Conservation (phyloP, 148 eudicot species). For the Gaultheria prostrata region DNA sequence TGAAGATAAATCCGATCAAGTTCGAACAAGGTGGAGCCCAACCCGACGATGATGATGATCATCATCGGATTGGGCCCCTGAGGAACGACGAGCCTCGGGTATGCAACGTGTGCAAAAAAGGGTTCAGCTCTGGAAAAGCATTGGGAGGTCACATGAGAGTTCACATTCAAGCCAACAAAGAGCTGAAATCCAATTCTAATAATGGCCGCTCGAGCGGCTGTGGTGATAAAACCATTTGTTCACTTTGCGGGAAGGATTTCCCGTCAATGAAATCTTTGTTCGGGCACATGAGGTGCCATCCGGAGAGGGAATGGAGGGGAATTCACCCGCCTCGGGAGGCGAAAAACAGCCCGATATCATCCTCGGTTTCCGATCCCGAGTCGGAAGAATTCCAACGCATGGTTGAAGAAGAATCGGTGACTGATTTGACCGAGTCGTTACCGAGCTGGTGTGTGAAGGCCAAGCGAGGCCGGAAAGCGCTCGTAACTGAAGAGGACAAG, state of each 20-base stretch:
- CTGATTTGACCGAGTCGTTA: slow-evolving; percentile 5
- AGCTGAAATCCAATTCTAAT: neutral
- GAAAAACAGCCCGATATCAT: slow-evolving; percentile 17
- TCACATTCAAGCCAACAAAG: slow-evolving; percentile 25
- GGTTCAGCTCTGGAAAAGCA: slow-evolving; percentile 41
- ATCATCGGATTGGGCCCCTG: neutral
- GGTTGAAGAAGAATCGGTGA: neutral
- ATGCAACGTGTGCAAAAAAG: slow-evolving; percentile 34
- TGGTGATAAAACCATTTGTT: slow-evolving; percentile 8
- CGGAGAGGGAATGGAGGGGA: slow-evolving; percentile 43
- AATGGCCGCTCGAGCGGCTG: neutral
- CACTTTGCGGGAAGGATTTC: slow-evolving; percentile 33
- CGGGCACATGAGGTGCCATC: slow-evolving; percentile 77
- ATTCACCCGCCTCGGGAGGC: slow-evolving; percentile 31
- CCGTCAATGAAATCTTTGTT: slow-evolving; percentile 40
- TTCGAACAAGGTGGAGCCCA: slow-evolving; percentile 5
- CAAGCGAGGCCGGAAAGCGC: slow-evolving; percentile 29
- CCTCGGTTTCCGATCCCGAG: slow-evolving; percentile 6
- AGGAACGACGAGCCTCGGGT: slow-evolving; percentile 9
- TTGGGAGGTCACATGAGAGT: slow-evolving; percentile 52
- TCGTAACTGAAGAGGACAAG: slow-evolving; percentile 19
- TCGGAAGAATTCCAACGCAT: neutral
- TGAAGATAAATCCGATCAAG: slow-evolving; percentile 13
- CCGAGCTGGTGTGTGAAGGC: slow-evolving; percentile 32
- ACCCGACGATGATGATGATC: neutral